Conservation (phyloP, 495 filamentous ascomycete genomes). For the Elasticomyces elasticus region DNA sequence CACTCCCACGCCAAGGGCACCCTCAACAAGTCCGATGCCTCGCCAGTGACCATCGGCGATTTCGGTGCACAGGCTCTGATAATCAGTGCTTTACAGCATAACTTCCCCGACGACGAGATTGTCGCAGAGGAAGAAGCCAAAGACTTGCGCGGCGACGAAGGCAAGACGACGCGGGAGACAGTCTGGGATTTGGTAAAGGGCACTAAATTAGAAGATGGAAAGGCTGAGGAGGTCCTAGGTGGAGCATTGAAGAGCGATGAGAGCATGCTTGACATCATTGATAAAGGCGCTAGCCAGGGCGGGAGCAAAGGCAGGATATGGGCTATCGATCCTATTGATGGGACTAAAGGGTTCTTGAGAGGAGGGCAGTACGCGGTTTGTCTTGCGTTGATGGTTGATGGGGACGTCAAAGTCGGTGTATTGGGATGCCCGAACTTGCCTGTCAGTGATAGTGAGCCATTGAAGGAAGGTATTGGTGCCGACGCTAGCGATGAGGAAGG, state of each 20-base stretch:
- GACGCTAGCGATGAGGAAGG: constrained; percentile 56
- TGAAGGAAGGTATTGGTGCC: constrained; percentile 55
- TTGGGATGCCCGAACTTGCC: constrained; percentile 92
- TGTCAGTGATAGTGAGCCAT: constrained; percentile 59
- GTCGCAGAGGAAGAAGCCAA: constrained; percentile 91
- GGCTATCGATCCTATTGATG: constrained; percentile 96
- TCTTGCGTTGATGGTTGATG: constrained; percentile 81
- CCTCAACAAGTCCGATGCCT: constrained; percentile 84
- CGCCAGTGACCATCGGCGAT: constrained; percentile 94
- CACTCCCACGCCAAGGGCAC: constrained; percentile 86
- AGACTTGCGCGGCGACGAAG: constrained; percentile 56
- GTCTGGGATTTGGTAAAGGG: constrained; percentile 75
- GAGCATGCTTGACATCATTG: constrained; percentile 77
- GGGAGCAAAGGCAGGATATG: constrained; percentile 78
- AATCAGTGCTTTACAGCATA: constrained; percentile 74
- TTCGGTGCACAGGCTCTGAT: constrained; percentile 96
- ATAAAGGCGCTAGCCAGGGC: constrained; percentile 69
- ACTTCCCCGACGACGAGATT: constrained; percentile 84
- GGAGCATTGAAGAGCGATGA: constrained; percentile 59
- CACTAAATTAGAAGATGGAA: constrained; percentile 59
- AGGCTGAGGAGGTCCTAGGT: constrained; percentile 57
- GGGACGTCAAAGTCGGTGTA: constrained; percentile 89
- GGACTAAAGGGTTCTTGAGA: constrained; percentile 90
- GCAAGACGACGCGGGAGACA: constrained; percentile 46
- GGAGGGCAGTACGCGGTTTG: constrained; percentile 98